Conservation (phyloP, 768 basidiomycete species). For the Albatrellus ellisii region DNA sequence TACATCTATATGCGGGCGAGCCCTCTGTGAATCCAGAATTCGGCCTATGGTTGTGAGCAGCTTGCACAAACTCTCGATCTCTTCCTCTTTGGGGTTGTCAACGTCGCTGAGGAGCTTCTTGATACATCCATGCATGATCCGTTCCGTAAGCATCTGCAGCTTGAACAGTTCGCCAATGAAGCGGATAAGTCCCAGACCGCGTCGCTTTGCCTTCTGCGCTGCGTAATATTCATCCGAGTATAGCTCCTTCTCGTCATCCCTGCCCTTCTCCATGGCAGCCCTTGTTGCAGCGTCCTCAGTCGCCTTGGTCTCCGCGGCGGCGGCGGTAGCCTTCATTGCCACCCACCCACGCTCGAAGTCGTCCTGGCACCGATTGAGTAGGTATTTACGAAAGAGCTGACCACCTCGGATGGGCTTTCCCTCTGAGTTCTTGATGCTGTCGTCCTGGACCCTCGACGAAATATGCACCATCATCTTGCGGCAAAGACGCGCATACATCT, state of each 20-base stretch:
- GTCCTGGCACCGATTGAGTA: slow-evolving; percentile 93
- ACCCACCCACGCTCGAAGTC: slow-evolving; percentile 97
- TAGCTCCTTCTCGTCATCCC: slow-evolving; percentile 60
- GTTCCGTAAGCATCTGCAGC: slow-evolving; percentile 94
- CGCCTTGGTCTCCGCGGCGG: slow-evolving; percentile 76
- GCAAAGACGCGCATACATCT: slow-evolving; percentile 95
- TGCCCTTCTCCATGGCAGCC: slow-evolving; percentile 27
- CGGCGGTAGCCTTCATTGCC: slow-evolving; percentile 74
- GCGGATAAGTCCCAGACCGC: slow-evolving; percentile 92
- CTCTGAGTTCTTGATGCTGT: slow-evolving; percentile 67
- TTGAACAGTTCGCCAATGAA: slow-evolving; percentile 99
- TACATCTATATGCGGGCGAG: slow-evolving; percentile 77
- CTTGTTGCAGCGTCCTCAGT: slow-evolving; percentile 69
- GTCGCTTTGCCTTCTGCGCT: slow-evolving; percentile 93
- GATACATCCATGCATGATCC: slow-evolving; percentile 98
- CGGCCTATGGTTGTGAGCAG: slow-evolving; percentile 82
- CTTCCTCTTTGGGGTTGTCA: slow-evolving; percentile 93
- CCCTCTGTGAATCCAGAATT: slow-evolving; percentile 69
- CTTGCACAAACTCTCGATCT: slow-evolving; percentile 93
- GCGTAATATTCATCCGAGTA: slow-evolving; percentile 87
- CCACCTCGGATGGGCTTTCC: slow-evolving; percentile 90
- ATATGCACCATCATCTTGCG: slow-evolving; percentile 94
- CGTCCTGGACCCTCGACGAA: slow-evolving; percentile 78
- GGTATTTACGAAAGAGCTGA: slow-evolving; percentile 91
- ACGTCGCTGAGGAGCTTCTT: slow-evolving; percentile 91